phyloP scores from a whole-genome alignment of 306 rosid genomes.

The Oxytropis ochrocephala region DNA sequence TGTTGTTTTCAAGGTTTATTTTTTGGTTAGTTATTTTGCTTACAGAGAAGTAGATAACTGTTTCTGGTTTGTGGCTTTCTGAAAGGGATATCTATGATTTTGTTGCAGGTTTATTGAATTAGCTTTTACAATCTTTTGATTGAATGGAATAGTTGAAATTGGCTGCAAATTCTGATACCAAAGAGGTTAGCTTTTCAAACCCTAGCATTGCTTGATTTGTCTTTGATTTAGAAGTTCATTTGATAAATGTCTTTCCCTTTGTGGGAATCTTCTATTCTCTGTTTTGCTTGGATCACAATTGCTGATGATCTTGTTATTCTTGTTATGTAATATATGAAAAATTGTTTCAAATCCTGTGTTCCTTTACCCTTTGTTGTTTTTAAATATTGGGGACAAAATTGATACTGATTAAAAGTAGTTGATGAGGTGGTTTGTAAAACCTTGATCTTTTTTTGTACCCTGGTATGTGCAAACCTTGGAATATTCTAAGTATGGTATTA shows the following conservation, averaged over 20 bases:
- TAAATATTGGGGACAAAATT: background rate
- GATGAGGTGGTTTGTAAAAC: background rate
- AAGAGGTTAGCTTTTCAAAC: no score
- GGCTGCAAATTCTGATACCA: slow-evolving; percentile 42
- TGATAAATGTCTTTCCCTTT: no score
- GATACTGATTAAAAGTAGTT: slow-evolving; percentile 3
- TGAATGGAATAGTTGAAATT: slow-evolving; percentile 56
- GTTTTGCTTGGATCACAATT: no score
- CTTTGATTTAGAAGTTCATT: no score
- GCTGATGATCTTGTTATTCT: no score
- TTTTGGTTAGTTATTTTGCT: slow-evolving; percentile 22
- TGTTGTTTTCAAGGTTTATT: slow-evolving; percentile 4
- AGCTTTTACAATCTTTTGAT: slow-evolving; percentile 25
- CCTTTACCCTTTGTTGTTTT: background rate
- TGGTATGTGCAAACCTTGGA: background rate
- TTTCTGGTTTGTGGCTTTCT: slow-evolving; percentile 20
- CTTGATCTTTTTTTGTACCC: background rate
- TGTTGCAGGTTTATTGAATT: slow-evolving; percentile 44
- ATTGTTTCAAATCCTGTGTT: background rate
- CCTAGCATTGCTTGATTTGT: no score
- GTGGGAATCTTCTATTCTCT: no score
- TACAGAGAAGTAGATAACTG: slow-evolving; percentile 20
- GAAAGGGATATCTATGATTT: slow-evolving; percentile 26
- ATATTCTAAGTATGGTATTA: slow-evolving; percentile 1
- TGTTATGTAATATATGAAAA: slow-evolving; percentile 51